Percentiles rank a stretch among this genome's conserved stretches.
Evolutionary conservation across 2,329 filamentous ascomycete species (phyloP).

Genomic region (Ophiostoma piceae): DNA sequence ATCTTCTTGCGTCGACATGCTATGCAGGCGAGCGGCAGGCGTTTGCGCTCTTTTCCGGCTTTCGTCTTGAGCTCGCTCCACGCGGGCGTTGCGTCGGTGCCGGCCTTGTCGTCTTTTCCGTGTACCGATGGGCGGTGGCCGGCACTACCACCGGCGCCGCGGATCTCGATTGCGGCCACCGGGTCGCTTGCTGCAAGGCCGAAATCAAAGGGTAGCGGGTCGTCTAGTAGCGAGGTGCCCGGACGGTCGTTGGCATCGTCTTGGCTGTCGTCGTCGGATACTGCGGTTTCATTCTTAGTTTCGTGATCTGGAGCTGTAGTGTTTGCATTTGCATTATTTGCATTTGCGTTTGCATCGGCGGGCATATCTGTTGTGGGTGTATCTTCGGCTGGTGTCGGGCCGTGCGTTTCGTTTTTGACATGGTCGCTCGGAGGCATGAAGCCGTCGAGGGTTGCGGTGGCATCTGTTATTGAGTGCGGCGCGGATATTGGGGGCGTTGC

Average conservation of each 20-base stretch:
- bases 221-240: constrained; percentile 46
- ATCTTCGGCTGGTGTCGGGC: background rate
- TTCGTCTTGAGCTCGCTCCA: constrained; percentile 86
- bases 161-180: constrained; percentile 49
- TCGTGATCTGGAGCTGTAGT: background rate
- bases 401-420: background rate
- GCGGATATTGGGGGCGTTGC: constrained; percentile 5
- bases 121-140: constrained; percentile 14
- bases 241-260: constrained; percentile 39
- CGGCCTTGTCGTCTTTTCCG: constrained; percentile 53
- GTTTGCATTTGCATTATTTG: background rate
- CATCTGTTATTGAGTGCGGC: constrained; percentile 24
- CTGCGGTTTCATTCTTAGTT: background rate
- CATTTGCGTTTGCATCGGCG: background rate
- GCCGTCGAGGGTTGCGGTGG: constrained; percentile 34
- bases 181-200: constrained; percentile 44
- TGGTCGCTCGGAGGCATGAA: background rate
- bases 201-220: constrained; percentile 55
- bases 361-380: background rate
- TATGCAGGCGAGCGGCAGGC: constrained; percentile 88
- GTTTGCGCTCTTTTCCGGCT: constrained; percentile 91
- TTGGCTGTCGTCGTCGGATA: constrained; percentile 43
- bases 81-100: constrained; percentile 48
- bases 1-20: constrained; percentile 97
- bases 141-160: constrained; percentile 37